Conservation (phyloP, 2,329 filamentous ascomycete genomes). For the Sporothrix brunneoviolacea region DNA sequence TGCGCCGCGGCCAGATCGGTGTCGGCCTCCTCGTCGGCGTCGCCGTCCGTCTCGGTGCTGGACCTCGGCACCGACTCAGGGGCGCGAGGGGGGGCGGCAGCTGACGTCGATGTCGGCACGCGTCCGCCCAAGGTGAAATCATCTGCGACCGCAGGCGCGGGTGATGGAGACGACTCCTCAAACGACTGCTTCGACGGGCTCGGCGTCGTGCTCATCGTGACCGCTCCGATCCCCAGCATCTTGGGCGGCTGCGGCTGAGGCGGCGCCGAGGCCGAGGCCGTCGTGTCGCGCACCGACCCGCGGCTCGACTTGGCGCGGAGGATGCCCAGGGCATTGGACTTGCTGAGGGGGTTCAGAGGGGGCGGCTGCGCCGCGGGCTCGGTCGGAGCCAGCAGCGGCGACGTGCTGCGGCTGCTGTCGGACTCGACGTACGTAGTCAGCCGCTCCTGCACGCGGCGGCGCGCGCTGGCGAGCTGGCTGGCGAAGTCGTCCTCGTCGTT, state of each 20-base stretch:
- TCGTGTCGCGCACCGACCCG: constrained; percentile 58
- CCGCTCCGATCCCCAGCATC: constrained; percentile 49
- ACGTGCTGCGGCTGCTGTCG: constrained; percentile 43
- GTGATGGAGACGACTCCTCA: constrained; percentile 23
- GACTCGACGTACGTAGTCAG: constrained; percentile 62
- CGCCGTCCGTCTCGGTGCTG: constrained; percentile 11
- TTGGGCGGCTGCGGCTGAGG: constrained; percentile 52
- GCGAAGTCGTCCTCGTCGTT: constrained; percentile 64
- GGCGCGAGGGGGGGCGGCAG: not conserved
- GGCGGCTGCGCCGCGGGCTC: constrained; percentile 30
- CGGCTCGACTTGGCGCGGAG: constrained; percentile 61
- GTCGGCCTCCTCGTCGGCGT: constrained; percentile 16
- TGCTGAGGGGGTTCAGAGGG: constrained; percentile 20
- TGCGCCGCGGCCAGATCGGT: constrained; percentile 17
- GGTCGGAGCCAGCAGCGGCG: constrained; percentile 31
- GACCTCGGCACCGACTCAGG: not conserved
- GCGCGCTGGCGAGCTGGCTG: constrained; percentile 62
- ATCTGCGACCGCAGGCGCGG: not conserved
- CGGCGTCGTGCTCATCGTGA: constrained; percentile 34
- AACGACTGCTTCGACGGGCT: constrained; percentile 33
- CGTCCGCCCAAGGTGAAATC: not conserved
- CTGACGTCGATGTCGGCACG: not conserved
- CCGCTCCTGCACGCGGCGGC: constrained; percentile 65
- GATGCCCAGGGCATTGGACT: constrained; percentile 55
- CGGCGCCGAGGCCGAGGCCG: constrained; percentile 23